phyloP scores from a whole-genome alignment of 345 rosid species.

The Corymbia maculata region DNA sequence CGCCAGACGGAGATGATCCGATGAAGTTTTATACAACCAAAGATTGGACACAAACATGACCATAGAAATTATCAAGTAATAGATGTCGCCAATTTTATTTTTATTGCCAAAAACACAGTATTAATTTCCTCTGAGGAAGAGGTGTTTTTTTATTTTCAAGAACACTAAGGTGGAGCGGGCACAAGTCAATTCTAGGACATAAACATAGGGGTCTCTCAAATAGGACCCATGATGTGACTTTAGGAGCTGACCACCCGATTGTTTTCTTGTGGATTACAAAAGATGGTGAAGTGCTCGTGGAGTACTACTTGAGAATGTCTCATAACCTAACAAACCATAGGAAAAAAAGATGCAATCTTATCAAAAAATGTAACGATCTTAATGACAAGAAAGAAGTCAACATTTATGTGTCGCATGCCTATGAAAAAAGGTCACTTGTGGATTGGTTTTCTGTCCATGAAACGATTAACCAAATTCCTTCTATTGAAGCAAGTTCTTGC shows the following conservation, averaged over 20 bases:
- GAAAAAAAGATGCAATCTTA: neutral
- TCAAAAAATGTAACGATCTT: neutral
- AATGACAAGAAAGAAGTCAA: neutral
- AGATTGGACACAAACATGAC: neutral
- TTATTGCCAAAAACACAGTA: neutral
- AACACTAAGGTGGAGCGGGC: neutral
- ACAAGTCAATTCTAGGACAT: neutral
- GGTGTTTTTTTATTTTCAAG: neutral
- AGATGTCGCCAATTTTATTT: neutral
- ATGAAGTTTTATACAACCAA: neutral
- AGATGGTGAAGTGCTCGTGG: neutral
- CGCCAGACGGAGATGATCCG: fast-evolving
- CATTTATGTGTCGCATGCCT: neutral
- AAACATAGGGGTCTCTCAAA: neutral
- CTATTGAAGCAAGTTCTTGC: neutral
- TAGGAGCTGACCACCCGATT: neutral
- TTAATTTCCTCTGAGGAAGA: neutral
- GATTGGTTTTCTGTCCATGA: neutral
- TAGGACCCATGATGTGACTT: neutral
- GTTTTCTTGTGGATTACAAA: neutral
- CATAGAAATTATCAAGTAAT: neutral
- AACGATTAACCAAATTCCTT: neutral
- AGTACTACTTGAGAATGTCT: neutral
- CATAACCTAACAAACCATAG: neutral
- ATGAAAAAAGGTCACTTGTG: neutral